phyloP scores from a whole-genome alignment of 176 grass and related monocot genomes.

The Zoysia japonica region DNA sequence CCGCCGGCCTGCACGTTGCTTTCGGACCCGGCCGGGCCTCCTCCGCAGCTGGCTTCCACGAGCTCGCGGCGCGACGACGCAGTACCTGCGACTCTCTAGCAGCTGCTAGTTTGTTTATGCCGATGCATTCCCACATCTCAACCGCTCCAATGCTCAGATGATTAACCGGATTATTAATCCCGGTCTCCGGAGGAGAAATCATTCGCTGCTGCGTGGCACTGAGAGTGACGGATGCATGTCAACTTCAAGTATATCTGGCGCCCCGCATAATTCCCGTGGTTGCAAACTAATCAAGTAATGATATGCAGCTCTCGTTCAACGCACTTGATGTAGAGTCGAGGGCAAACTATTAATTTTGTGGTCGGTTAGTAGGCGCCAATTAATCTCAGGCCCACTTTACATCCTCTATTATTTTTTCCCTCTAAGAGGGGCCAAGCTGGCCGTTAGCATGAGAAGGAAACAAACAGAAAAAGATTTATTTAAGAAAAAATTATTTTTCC shows the following conservation, averaged over 20 bases:
- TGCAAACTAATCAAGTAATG: constrained; percentile 23
- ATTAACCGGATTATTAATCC: not conserved
- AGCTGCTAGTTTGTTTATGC: not conserved
- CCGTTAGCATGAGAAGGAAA: not conserved
- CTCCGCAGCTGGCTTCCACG: not conserved
- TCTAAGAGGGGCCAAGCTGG: not conserved
- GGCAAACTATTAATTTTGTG: constrained; percentile 24
- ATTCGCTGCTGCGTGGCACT: not conserved
- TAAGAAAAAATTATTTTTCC: no score
- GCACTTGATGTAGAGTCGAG: constrained; percentile 6
- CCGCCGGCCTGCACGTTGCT: no score
- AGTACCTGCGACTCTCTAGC: not conserved
- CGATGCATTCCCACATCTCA: not conserved
- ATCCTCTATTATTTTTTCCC: not conserved
- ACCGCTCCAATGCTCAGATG: not conserved
- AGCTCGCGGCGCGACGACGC: not conserved
- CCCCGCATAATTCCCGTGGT: constrained; percentile 38
- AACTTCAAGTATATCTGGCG: constrained; percentile 35
- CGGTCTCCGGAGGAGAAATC: not conserved
- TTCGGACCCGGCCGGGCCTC: not conserved
- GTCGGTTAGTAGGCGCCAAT: constrained; percentile 27
- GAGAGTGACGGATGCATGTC: constrained; percentile 44
- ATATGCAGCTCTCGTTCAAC: constrained; percentile 17
- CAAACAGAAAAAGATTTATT: not conserved
- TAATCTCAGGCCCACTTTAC: not conserved